phyloP scores from a whole-genome alignment of 2,329 filamentous ascomycete genomes.

The Calonectria honghensis region DNA sequence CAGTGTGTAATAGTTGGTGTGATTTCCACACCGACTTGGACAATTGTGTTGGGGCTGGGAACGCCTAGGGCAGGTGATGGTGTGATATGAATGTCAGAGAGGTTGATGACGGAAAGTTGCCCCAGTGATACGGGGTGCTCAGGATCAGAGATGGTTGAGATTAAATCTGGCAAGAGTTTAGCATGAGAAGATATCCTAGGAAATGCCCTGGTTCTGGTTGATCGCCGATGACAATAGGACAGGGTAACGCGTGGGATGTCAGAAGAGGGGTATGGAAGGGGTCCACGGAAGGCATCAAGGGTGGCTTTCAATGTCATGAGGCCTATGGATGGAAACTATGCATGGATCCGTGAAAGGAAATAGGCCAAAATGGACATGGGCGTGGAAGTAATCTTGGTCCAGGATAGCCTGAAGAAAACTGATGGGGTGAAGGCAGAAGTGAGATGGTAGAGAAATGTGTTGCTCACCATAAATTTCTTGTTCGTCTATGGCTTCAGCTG shows the following conservation, averaged over 20 bases:
- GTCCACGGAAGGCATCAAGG: not conserved
- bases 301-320: slow-evolving; percentile 17
- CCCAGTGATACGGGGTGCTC: slow-evolving; percentile 97
- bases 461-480: slow-evolving; percentile 93
- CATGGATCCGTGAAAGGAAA: slow-evolving; percentile 28
- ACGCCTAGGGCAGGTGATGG: slow-evolving; percentile 61
- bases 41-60: slow-evolving; percentile 74
- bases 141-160: slow-evolving; percentile 95
- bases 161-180: slow-evolving; percentile 79
- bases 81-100: slow-evolving; percentile 91
- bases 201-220: not conserved
- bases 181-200: slow-evolving; percentile 29
- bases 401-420: not conserved
- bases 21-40: slow-evolving; percentile 87
- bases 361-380: not conserved
- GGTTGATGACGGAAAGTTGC: slow-evolving; percentile 93
- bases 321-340: slow-evolving; percentile 6
- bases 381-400: slow-evolving; percentile 7
- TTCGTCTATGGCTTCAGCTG: slow-evolving; percentile 91
- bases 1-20: slow-evolving; percentile 98
- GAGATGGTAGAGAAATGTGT: not conserved
- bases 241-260: slow-evolving; percentile 10
- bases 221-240: not conserved
- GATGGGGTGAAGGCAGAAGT: not conserved
- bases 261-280: slow-evolving; percentile 6